phyloP scores from a whole-genome alignment of 768 basidiomycete genomes.

The Gymnopilus junonius region DNA sequence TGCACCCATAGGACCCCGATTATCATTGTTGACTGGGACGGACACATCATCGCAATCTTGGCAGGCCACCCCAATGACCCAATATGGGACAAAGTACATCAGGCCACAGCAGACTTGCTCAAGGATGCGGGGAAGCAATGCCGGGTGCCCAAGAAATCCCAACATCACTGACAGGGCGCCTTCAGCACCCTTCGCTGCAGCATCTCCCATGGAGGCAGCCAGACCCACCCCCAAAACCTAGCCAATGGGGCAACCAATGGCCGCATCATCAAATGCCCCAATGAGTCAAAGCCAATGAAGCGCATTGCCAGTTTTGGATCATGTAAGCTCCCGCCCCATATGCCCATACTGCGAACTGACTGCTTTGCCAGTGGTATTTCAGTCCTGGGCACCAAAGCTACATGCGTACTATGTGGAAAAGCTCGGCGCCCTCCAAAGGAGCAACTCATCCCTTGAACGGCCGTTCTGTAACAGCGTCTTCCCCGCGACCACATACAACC shows the following conservation, averaged over 20 bases:
- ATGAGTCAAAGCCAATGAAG: too few relatives aligned
- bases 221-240: neutral
- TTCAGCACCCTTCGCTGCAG: neutral
- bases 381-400: neutral
- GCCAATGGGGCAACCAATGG: neutral
- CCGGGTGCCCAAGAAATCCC: neutral
- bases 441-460: neutral
- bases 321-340: too few relatives aligned
- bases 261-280: neutral
- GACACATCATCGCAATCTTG: too few relatives aligned
- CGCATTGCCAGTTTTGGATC: too few relatives aligned
- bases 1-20: too few relatives aligned
- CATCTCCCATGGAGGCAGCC: neutral
- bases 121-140: neutral
- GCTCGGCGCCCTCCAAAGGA: neutral
- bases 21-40: too few relatives aligned
- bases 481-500: neutral
- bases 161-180: neutral
- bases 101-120: neutral
- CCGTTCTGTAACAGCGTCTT: neutral
- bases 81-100: neutral
- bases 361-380: neutral
- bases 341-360: too few relatives aligned
- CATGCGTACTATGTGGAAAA: neutral
- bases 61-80: constrained; percentile 1